phyloP scores from a whole-genome alignment of 2,329 filamentous ascomycete species.

The Colletotrichum sidae region DNA sequence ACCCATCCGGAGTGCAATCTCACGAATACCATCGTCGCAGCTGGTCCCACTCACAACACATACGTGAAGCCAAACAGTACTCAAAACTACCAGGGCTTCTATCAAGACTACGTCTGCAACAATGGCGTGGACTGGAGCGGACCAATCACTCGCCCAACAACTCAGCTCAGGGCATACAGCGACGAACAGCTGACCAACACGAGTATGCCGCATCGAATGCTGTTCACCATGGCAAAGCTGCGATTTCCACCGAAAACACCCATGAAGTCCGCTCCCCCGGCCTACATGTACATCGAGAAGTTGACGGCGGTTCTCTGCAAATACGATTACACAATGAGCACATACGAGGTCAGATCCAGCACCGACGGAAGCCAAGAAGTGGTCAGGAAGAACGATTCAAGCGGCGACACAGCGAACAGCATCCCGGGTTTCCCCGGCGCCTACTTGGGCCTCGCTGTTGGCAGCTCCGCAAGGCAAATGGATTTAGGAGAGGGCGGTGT shows the following conservation, averaged over 20 bases:
- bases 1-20: constrained; percentile 41
- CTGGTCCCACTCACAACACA: constrained; percentile 40
- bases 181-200: constrained; percentile 36
- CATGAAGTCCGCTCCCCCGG: not conserved
- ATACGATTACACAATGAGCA: constrained; percentile 35
- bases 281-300: constrained; percentile 40
- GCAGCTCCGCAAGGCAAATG: constrained; percentile 27
- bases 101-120: constrained; percentile 42
- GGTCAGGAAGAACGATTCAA: not conserved
- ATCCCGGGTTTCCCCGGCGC: constrained; percentile 35
- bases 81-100: constrained; percentile 43
- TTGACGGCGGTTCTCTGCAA: constrained; percentile 40
- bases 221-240: constrained; percentile 40
- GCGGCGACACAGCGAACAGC: not conserved
- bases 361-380: constrained; percentile 35
- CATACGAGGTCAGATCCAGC: constrained; percentile 32
- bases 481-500: constrained; percentile 39
- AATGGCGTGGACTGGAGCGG: constrained; percentile 37
- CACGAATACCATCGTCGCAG: constrained; percentile 41
- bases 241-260: constrained; percentile 27
- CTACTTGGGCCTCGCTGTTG: constrained; percentile 36
- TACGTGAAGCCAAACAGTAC: constrained; percentile 42
- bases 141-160: not conserved
- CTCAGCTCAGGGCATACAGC: constrained; percentile 24
- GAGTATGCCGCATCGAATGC: constrained; percentile 40